Evolutionary conservation across 1,284 basidiomycete species (phyloP).

Genomic region (Sanghuangporus sanghuang): DNA sequence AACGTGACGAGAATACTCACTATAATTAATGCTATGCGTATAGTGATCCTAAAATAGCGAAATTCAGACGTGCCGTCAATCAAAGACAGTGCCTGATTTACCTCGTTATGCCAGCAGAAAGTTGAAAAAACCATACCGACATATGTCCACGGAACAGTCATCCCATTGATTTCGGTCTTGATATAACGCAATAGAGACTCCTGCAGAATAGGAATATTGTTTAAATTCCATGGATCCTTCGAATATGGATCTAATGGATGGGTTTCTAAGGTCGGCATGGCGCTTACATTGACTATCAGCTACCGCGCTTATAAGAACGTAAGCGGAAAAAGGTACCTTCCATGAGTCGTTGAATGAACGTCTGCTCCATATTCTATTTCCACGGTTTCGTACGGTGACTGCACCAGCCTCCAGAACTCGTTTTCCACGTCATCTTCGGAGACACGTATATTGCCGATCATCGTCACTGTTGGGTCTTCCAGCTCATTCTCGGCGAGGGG

Average conservation of each 20-base stretch:
- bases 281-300: constrained; percentile 43
- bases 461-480: constrained; percentile 48
- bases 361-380: constrained; percentile 99
- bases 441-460: constrained; percentile 62
- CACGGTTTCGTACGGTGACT: constrained; percentile 86
- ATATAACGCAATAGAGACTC: constrained; percentile 90
- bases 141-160: constrained; percentile 99
- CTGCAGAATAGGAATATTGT: constrained; percentile 89
- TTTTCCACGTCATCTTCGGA: constrained; percentile 89
- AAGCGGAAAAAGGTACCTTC: constrained; percentile 54
- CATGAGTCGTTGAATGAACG: constrained; percentile 95
- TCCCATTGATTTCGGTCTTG: constrained; percentile 98
- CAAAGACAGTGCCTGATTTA: constrained; percentile 27
- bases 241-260: constrained; percentile 86
- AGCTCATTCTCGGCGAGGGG: constrained; percentile 31
- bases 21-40: constrained; percentile 94
- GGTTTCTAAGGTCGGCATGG: constrained; percentile 91
- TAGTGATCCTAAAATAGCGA: constrained; percentile 76
- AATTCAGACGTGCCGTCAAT: constrained; percentile 9
- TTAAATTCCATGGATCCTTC: constrained; percentile 95
- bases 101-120: constrained; percentile 99
- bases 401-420: constrained; percentile 97
- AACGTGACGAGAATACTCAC: constrained; percentile 40
- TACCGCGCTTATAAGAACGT: background rate
- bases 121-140: constrained; percentile 99